Evolutionary conservation across 139 green algal genomes (phyloP).

Genomic region (Volvox africanus): DNA sequence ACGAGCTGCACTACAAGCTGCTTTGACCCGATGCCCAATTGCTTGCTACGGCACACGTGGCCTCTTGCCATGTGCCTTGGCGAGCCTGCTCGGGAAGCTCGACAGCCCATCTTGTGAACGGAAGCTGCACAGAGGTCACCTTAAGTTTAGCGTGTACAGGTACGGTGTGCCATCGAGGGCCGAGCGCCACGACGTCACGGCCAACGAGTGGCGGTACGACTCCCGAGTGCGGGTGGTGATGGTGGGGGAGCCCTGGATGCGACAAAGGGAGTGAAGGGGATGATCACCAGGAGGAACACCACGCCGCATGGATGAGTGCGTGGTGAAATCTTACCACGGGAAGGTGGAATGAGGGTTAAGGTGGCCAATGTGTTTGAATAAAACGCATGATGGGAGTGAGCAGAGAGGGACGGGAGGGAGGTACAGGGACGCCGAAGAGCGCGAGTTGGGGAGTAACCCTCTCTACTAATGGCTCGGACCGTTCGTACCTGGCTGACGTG

Average conservation of each 20-base stretch:
- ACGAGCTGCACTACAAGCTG: no score
- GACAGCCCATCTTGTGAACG: no score
- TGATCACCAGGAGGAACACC: neutral
- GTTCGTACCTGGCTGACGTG: conserved; percentile 77
- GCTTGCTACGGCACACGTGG: no score
- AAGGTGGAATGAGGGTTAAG: no score
- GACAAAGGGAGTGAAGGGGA: neutral
- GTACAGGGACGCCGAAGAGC: neutral
- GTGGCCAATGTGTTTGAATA: no score
- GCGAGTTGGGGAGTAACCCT: neutral
- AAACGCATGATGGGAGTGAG: no score
- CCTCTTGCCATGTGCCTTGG: no score
- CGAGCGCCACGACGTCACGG: conserved; percentile 69
- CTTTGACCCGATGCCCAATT: no score
- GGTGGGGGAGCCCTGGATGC: conserved; percentile 76
- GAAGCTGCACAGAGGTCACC: conserved; percentile 45
- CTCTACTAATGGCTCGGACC: neutral
- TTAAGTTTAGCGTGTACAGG: conserved; percentile 90
- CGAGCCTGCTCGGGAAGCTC: no score
- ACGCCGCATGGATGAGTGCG: no score
- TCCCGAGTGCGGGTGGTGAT: conserved; percentile 63
- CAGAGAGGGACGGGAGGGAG: no score
- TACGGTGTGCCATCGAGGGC: conserved; percentile 73
- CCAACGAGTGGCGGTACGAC: conserved; percentile 83
- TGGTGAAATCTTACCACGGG: no score